Base-by-base conservation (phyloP, 768 basidiomycete genomes). In the Xerocomellus dryophilus region DNA sequence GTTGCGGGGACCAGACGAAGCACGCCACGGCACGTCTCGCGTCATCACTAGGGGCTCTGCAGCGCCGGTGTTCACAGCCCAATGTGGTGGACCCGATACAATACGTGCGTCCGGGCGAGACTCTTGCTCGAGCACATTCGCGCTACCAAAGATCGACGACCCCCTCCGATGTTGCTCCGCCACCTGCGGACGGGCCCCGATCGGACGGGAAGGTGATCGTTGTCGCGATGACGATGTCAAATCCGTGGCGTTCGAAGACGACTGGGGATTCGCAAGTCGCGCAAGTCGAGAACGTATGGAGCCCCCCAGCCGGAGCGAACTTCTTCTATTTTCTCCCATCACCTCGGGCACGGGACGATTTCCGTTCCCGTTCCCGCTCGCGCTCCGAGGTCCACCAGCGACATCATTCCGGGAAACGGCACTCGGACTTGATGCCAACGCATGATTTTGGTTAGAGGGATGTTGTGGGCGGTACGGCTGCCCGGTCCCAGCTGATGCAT, bases 281-380 rank as follows among this genome's bases (percentile, higher is more conserved):
- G 66, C 66, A 7, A 68, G 42, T 3, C 66, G 61, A 31, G 64
- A 68, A n/a, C 66, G 66, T 25, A 66, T 47, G 6, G 66, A 59
- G 4, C 66, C 63, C 14, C 65, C 66, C 43, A 66, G n/a, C 7
- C 56, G 53, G 18, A 66, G 45, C 27, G 66, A 49, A n/a, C 48
- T 35, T 17, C 66, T 25, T 47, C 66, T 58, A 5, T 55, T 57
- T 29, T 66, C 65, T 17, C 44, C 51, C 23, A 40, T 41, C 7
- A 25, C 57, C 20, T 56, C 57, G 11, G 41, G 25, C 12, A 51
- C 61, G 12, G 54, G 15, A 5, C 62, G 56, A 18, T 23, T 45
- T 42, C 63, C 59, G 27, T 31, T 57, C 8, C 47, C 53, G 18
- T 21, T 54, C 14, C 49, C 55, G 21, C 21, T 54, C 27, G 27